Conservation (phyloP, 2,329 filamentous ascomycete genomes). For the Phialocephala subalpina region DNA sequence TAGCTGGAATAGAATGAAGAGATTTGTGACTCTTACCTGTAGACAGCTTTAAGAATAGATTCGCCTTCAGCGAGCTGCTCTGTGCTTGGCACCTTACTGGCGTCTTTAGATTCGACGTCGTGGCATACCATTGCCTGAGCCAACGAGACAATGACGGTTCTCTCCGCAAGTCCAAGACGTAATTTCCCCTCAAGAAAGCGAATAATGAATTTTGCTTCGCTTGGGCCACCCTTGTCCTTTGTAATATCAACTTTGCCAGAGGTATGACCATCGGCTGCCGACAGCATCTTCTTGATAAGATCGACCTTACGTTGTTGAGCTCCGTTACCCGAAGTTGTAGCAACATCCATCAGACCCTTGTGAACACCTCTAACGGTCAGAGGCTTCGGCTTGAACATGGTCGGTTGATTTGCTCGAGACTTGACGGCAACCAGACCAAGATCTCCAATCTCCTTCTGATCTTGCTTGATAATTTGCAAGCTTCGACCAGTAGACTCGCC, state of each 20-base stretch:
- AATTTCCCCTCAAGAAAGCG: conserved; percentile 95
- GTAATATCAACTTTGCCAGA: conserved; percentile 86
- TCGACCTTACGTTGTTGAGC: conserved; percentile 92
- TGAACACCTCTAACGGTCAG: conserved; percentile 88
- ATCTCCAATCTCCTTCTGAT: conserved; percentile 96
- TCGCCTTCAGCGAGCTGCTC: conserved; percentile 85
- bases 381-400: conserved; percentile 97
- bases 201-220: conserved; percentile 93
- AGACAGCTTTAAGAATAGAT: conserved; percentile 86
- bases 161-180: conserved; percentile 89
- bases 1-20: conserved; percentile 39
- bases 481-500: conserved; percentile 92
- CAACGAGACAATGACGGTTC: conserved; percentile 86
- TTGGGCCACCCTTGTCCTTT: conserved; percentile 91
- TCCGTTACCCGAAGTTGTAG: conserved; percentile 84
- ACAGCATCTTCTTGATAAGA: conserved; percentile 95
- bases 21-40: conserved; percentile 64
- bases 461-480: conserved; percentile 87
- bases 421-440: conserved; percentile 94
- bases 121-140: conserved; percentile 89
- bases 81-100: conserved; percentile 71
- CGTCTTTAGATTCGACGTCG: conserved; percentile 74
- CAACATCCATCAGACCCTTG: conserved; percentile 86
- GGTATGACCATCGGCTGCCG: conserved; percentile 80
- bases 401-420: conserved; percentile 92